Percentiles rank a stretch among this genome's conserved stretches.
These are phyloP conservation scores for Melaleuca alternifolia DNA, from an alignment of 345 rosid genomes.

Conservation along the genomic window DNA sequence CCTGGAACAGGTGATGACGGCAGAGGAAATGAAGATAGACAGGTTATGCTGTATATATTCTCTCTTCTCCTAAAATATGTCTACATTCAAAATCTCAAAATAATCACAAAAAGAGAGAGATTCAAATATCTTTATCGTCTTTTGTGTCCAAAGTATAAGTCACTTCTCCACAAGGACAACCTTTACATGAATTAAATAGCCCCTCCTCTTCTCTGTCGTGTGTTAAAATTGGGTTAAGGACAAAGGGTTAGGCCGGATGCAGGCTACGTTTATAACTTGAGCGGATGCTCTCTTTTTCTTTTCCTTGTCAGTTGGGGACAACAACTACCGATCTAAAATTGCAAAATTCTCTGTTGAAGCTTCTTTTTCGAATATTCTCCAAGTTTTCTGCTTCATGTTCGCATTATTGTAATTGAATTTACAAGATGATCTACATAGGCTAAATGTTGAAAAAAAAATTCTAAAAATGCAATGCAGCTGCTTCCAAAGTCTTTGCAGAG, in stretches of 20 bases:
- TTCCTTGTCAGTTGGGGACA: neutral
- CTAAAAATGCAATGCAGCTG: neutral
- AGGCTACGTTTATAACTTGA: neutral
- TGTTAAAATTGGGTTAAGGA: too few relatives aligned
- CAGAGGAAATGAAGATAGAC: slow-evolving; percentile 62
- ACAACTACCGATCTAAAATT: neutral
- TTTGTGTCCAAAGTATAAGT: neutral
- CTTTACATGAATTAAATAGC: neutral
- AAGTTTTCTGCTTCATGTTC: neutral
- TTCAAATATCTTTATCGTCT: neutral
- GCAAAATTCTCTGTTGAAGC: neutral
- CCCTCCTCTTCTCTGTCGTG: neutral
- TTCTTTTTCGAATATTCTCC: neutral
- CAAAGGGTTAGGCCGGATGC: neutral
- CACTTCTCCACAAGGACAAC: neutral
- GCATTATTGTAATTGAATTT: neutral
- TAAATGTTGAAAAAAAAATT: neutral
- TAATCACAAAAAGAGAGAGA: neutral
- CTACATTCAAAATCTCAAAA: neutral
- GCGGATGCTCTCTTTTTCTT: neutral
- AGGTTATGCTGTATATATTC: slow-evolving; percentile 20
- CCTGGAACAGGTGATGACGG: slow-evolving; percentile 43
- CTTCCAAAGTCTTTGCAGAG: neutral
- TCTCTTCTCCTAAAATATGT: neutral
- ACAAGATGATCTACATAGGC: neutral